Base-by-base conservation (phyloP, 441 rosid genomes). In the Corymbia citriodora region DNA sequence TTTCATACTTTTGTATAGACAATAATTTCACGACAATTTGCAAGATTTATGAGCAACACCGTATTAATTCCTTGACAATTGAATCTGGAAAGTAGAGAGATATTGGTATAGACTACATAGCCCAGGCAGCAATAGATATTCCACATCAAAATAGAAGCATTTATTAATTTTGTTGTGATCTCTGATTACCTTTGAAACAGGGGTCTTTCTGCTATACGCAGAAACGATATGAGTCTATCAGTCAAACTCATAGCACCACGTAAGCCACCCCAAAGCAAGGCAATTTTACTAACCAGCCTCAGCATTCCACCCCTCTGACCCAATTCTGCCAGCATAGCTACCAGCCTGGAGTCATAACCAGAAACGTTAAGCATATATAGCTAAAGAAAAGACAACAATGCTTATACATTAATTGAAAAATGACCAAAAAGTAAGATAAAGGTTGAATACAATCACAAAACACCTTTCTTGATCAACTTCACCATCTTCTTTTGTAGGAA, bases 181-280 rank as follows among this genome's bases (percentile, higher is more conserved):
- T 91, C 63, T 87, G 82, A 89, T 89, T 93, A 97, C 99, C 99
- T 96, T 93, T 96, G 96, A 92, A 94, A 91, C 89, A 97, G 94
- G 87, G 99, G 98, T 82, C 98, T 96, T 85, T 97, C 98, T 90
- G 96, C 97, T 90, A 98, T 90, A 40, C 5, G 98, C 92, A 97
- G 95, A 95, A 97, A 97, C 15, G 91, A 92, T 93, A 98, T 97
- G 89, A 97, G 97, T 93, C 87, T 96, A 90, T 96, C 97, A 57
- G 99, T 97, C 93, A 97, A 93, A 95, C 99, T 97, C 95, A 96
- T 93, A 90, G 99, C 99, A 92, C 99, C 99, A 70, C 99, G 99
- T 91, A 98, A 92, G 89, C 99, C 99, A 93, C 99, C 99, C 99
- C 99, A 98, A 92, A 98, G 99, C 95, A 98, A 92, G 89, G 99